phyloP scores from a whole-genome alignment of 495 filamentous ascomycete species.

The Penicillium tannophilum region DNA sequence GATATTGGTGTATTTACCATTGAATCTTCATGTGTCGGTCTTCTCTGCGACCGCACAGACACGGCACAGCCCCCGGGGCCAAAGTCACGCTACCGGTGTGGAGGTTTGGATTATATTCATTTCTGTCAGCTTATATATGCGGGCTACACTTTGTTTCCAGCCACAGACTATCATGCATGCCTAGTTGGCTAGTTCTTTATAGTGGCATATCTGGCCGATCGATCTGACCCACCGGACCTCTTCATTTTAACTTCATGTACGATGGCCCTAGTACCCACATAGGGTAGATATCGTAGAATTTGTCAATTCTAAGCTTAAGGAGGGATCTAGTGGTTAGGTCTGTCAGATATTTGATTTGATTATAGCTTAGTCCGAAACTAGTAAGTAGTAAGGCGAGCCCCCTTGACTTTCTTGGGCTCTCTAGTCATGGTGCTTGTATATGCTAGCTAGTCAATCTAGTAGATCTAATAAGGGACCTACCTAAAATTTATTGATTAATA shows the following conservation, averaged over 20 bases:
- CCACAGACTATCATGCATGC: too few species aligned
- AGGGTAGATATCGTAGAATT: background rate
- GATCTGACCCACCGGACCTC: background rate
- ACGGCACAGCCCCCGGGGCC: background rate
- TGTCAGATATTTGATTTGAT: too few species aligned
- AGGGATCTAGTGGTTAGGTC: too few species aligned
- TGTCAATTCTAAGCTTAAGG: too few species aligned
- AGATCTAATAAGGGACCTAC: too few species aligned
- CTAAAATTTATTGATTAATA: too few species aligned
- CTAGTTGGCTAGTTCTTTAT: background rate
- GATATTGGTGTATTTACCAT: background rate
- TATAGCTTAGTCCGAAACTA: too few species aligned
- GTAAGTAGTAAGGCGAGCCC: too few species aligned
- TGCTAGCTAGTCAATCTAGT: too few species aligned
- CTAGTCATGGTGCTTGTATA: too few species aligned
- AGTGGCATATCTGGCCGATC: background rate
- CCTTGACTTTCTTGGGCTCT: too few species aligned
- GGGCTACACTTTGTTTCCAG: too few species aligned
- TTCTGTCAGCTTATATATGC: background rate
- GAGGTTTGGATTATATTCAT: background rate
- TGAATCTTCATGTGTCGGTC: background rate
- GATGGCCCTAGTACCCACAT: background rate
- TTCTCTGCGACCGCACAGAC: conserved; percentile 6
- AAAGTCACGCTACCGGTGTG: background rate
- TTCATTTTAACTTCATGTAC: background rate